Base-by-base conservation (phyloP, 192 early-diverging fungal species). In the Coemansia reversa region DNA sequence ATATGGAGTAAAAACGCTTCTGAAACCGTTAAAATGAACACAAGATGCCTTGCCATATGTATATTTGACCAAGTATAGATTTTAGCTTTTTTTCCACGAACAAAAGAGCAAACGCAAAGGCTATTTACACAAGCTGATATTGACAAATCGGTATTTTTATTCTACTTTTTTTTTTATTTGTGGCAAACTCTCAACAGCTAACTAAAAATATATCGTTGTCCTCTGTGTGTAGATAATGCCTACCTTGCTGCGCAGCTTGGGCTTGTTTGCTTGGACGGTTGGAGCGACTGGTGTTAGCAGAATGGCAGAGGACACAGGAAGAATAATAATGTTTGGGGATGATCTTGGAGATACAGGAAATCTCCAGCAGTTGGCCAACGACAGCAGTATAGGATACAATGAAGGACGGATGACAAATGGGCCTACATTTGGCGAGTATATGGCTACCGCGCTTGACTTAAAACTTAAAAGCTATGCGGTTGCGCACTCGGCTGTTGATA, bases 321-420 rank as follows among this genome's bases (percentile, higher is more conserved):
- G 30, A 18, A 28, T 71, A 6, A 16, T 71, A 16, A 58, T 60
- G 8, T 71, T 71, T 64, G 69, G 69, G 3, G 69, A 71, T 30
- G 69, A 71, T 51, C 58, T 65, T 6, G 63, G 62, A 3, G 69
- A 71, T 53, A 65, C 69, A 6, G 69, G 69, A 0, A 71, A 71
- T 25, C 52, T 71, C 18, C 69, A 53, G 22, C 56, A 55, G 29
- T 47, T 60, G 23, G 25, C 51, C 11, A 71, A 65, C 58, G 54
- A 70, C 29, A 71, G 62, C 58, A 61, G 24, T 7, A 65, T 71
- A 5, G 69, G 69, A 27, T 65, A 71, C 22, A 55, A 45, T 20
- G 56, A 59, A 0, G 69, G 69, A 0, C 57, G 69, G 7, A 22
- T 71, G 30, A 71, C 69, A 9, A 71, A 71, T 25, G 69, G 69